Conservation (phyloP, 345 rosid species). For the Triadica sebifera region DNA sequence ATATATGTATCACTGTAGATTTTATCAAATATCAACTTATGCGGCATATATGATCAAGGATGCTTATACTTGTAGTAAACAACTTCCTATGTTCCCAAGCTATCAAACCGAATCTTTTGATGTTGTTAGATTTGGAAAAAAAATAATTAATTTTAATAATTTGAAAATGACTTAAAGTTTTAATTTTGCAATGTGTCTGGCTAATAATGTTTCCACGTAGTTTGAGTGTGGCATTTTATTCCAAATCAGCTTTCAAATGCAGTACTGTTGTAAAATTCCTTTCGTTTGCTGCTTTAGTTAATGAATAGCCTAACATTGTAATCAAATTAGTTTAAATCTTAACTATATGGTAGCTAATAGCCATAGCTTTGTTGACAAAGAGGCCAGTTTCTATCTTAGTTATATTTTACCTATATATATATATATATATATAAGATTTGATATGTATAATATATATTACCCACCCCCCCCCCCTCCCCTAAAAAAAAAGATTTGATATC, state of each 20-base stretch:
- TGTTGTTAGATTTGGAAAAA: conserved; percentile 18
- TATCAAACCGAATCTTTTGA: conserved; percentile 56
- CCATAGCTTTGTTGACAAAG: conserved; percentile 21
- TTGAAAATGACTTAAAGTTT: conserved; percentile 46
- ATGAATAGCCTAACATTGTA: not conserved
- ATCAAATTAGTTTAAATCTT: conserved; percentile 4
- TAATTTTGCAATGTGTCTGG: conserved; percentile 14
- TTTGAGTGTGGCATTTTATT: conserved; percentile 24
- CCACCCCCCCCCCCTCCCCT: too few relatives aligned
- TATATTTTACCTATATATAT: not conserved
- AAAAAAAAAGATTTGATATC: too few relatives aligned
- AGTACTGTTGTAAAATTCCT: conserved; percentile 26
- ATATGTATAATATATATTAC: too few relatives aligned
- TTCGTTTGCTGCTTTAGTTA: not conserved
- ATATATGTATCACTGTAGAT: not conserved
- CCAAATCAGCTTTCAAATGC: conserved; percentile 24
- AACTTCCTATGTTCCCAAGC: conserved; percentile 61
- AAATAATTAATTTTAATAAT: not conserved
- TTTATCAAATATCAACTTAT: not conserved
- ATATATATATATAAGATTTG: too few relatives aligned
- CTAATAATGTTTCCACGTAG: conserved; percentile 20
- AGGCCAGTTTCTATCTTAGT: conserved; percentile 7
- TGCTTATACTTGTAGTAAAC: conserved; percentile 73
- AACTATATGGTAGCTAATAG: not conserved
- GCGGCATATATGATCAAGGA: conserved; percentile 22